These are phyloP conservation scores for Colletotrichum costaricense DNA, from an alignment of 2,329 filamentous ascomycete species.

Conservation along the genomic window DNA sequence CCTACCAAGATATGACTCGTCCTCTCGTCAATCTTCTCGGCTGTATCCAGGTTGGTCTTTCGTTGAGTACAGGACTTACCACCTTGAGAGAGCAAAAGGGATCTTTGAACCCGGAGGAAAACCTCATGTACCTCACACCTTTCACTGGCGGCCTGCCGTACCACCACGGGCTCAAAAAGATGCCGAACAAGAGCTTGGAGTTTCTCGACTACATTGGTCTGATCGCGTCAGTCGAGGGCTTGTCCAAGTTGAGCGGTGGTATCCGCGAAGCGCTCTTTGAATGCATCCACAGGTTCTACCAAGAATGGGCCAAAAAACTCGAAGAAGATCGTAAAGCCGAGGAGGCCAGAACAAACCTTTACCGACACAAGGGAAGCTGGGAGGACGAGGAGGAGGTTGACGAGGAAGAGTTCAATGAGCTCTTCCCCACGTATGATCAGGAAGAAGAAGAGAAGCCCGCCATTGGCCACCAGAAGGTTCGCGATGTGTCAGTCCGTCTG, in stretches of 20 bases:
- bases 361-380: conserved; percentile 82
- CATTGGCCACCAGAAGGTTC: conserved; percentile 55
- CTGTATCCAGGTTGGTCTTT: conserved; percentile 81
- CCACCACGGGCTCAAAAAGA: conserved; percentile 28
- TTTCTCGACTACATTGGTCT: conserved; percentile 61
- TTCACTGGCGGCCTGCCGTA: conserved; percentile 62
- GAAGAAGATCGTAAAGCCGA: conserved; percentile 81
- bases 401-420: conserved; percentile 78
- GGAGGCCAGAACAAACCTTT: conserved; percentile 80
- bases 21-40: conserved; percentile 84
- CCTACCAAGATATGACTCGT: conserved; percentile 86
- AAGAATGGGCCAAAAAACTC: conserved; percentile 83
- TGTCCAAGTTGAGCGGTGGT: conserved; percentile 50
- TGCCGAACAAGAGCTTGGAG: conserved; percentile 54
- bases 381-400: conserved; percentile 82
- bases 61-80: conserved; percentile 62
- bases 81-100: background rate
- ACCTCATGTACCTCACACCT: conserved; percentile 60
- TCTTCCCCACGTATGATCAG: conserved; percentile 84
- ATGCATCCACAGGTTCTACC: conserved; percentile 78
- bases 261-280: conserved; percentile 69
- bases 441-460: conserved; percentile 51
- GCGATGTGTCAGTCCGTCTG: conserved; percentile 69
- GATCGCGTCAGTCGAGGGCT: conserved; percentile 60
- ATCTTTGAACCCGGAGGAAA: background rate